Conservation (phyloP, 1,284 basidiomycete species). For the Boletus holoroseus region DNA sequence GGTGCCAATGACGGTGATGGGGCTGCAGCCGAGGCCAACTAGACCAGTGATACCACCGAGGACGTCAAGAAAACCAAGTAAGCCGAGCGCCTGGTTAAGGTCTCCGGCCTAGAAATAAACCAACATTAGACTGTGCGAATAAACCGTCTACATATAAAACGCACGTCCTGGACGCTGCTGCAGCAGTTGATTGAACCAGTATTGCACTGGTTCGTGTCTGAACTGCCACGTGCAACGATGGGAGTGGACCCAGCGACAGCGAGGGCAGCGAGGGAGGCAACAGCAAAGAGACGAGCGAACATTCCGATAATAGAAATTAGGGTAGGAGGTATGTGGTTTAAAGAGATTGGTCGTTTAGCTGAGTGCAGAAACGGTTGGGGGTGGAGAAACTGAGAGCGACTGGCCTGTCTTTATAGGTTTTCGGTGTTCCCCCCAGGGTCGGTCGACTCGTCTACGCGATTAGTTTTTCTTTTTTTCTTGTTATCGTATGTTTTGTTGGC, state of each 20-base stretch:
- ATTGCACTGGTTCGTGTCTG: constrained; percentile 4
- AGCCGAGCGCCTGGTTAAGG: rapidly evolving
- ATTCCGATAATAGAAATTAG: constrained; percentile 9
- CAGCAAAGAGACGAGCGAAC: constrained; percentile 24
- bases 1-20: neutral
- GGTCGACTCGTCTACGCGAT: too few relatives aligned
- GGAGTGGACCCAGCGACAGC: constrained; percentile 12
- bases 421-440: too few relatives aligned
- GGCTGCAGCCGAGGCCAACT: constrained; percentile 3
- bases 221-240: neutral
- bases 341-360: constrained; percentile 11
- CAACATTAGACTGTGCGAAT: rapidly evolving
- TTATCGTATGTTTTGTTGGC: too few relatives aligned
- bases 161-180: constrained; percentile 6
- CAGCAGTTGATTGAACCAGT: constrained; percentile 16
- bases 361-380: neutral
- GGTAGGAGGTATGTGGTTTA: neutral
- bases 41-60: constrained; percentile 1
- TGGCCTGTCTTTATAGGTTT: too few relatives aligned
- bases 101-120: neutral
- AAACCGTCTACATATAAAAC: too few relatives aligned
- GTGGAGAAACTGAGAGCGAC: too few relatives aligned
- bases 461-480: too few relatives aligned
- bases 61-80: neutral
- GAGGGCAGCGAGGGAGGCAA: constrained; percentile 19